A percentile compares a stretch with the other conserved stretches of the same genome.
Conservation (phyloP, 108 stramenopile genomes). For the Cyclostephanos tholiformis region DNA sequence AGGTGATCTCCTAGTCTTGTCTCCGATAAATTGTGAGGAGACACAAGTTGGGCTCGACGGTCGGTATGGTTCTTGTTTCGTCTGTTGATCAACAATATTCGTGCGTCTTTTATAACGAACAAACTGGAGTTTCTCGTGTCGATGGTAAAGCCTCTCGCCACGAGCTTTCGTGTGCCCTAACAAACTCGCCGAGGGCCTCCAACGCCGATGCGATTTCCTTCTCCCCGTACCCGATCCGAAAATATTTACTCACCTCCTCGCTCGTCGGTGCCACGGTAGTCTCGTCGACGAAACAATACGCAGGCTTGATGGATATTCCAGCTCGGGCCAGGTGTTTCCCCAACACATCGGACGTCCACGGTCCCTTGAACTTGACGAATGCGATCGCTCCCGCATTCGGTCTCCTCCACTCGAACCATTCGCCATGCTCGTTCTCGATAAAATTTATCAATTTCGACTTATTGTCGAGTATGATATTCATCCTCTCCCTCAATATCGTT, state of each 20-base stretch:
- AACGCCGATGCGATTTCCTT: constrained; percentile 57
- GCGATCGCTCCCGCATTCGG: constrained; percentile 82
- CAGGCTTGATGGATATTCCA: constrained; percentile 77
- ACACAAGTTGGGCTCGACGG: too few relatives aligned
- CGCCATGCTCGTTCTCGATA: constrained; percentile 50
- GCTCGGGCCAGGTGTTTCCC: constrained; percentile 54
- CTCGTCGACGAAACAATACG: constrained; percentile 66
- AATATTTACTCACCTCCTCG: constrained; percentile 45
- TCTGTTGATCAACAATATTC: too few relatives aligned
- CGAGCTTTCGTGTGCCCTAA: constrained; percentile 46
- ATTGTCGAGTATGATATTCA: constrained; percentile 60
- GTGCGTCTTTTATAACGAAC: too few relatives aligned
- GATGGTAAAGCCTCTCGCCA: constrained; percentile 55
- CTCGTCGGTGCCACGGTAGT: background rate
- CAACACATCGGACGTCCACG: constrained; percentile 57
- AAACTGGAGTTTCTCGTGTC: too few relatives aligned
- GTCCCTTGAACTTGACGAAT: constrained; percentile 73
- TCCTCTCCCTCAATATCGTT: constrained; percentile 51
- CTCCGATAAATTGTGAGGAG: too few relatives aligned
- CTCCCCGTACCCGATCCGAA: constrained; percentile 81
- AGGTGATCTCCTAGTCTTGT: too few relatives aligned
- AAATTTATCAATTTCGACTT: constrained; percentile 55
- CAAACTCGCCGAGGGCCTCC: constrained; percentile 53
- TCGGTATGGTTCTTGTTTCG: too few relatives aligned
- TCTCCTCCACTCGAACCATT: constrained; percentile 59